A percentile compares a stretch with the other conserved stretches of the same genome.
Conservation (phyloP, 2,329 filamentous ascomycete species). For the Didymella sp. region DNA sequence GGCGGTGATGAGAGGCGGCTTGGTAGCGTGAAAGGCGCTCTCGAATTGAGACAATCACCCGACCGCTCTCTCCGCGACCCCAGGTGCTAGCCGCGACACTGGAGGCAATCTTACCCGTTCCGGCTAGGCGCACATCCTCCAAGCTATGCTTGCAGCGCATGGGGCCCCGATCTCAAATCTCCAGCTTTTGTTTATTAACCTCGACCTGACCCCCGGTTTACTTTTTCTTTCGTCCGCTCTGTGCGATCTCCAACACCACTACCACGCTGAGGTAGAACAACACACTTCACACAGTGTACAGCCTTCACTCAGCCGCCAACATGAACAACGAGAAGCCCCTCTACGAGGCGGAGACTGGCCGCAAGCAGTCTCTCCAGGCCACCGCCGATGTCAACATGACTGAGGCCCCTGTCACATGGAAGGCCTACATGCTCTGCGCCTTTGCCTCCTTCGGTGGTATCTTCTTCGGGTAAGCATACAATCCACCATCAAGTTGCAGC, state of each 20-base stretch:
- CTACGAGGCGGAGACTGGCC: constrained; percentile 1
- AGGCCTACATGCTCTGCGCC: constrained; percentile 43
- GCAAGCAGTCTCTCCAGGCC: constrained; percentile 6
- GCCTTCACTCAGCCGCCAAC: constrained; percentile 1
- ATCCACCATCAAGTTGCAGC: constrained; percentile 55
- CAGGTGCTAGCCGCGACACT: constrained; percentile 1
- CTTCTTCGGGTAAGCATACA: constrained; percentile 30
- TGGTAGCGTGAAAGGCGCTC: neutral
- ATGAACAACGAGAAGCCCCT: constrained; percentile 11
- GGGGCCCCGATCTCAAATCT: constrained; percentile 5
- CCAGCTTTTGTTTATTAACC: constrained; percentile 17
- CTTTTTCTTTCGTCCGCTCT: constrained; percentile 6
- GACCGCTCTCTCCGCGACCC: constrained; percentile 1
- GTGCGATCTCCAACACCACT: constrained; percentile 6
- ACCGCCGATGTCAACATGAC: constrained; percentile 60
- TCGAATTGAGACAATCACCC: constrained; percentile 2
- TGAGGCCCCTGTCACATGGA: constrained; percentile 54
- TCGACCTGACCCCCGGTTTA: neutral
- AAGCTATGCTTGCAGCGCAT: constrained; percentile 4
- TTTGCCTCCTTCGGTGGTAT: constrained; percentile 53
- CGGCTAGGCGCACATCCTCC: neutral
- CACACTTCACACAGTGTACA: neutral
- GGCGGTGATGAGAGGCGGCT: neutral
- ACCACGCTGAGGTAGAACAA: neutral
- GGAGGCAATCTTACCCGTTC: neutral